phyloP scores from a whole-genome alignment of 2,329 filamentous ascomycete genomes.

The Venturia nashicola region DNA sequence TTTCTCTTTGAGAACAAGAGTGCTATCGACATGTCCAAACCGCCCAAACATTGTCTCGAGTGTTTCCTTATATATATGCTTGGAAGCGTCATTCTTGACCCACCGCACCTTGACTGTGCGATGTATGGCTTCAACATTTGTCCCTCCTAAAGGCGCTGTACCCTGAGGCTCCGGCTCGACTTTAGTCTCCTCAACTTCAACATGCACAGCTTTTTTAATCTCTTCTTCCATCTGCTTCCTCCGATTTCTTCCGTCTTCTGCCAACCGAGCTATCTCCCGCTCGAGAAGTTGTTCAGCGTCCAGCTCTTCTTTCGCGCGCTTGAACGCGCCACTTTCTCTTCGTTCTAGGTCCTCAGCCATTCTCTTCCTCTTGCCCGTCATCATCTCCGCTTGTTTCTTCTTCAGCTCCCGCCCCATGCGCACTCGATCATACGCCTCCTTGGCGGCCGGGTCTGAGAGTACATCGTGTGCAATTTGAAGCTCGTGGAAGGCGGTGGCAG shows the following conservation, averaged over 20 bases:
- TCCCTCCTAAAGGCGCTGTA: conserved; percentile 11
- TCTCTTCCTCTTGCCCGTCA: conserved; percentile 58
- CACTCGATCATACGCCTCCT: conserved; percentile 66
- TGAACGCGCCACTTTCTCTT: conserved; percentile 46
- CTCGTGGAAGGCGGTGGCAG: conserved; percentile 64
- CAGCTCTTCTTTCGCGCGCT: conserved; percentile 31
- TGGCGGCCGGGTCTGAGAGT: conserved; percentile 56
- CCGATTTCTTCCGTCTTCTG: conserved; percentile 39
- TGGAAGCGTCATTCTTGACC: conserved; percentile 31
- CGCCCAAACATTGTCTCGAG: conserved; percentile 35
- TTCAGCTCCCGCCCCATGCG: conserved; percentile 59
- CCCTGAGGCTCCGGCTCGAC: conserved; percentile 10
- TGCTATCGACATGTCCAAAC: conserved; percentile 46
- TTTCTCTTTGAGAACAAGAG: conserved; percentile 44
- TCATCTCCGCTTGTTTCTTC: conserved; percentile 56
- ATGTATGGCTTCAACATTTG: conserved; percentile 38
- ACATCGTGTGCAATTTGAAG: conserved; percentile 81
- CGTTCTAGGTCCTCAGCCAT: conserved; percentile 82
- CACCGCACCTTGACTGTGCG: conserved; percentile 47
- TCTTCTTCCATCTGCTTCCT: conserved; percentile 42
- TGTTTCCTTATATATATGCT: conserved; percentile 34
- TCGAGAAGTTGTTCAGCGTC: conserved; percentile 46
- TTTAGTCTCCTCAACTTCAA: conserved; percentile 25
- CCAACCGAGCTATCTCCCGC: conserved; percentile 33
- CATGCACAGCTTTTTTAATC: conserved; percentile 39